phyloP scores from a whole-genome alignment of 2,329 filamentous ascomycete genomes.

The Exophiala lecanii-corni region DNA sequence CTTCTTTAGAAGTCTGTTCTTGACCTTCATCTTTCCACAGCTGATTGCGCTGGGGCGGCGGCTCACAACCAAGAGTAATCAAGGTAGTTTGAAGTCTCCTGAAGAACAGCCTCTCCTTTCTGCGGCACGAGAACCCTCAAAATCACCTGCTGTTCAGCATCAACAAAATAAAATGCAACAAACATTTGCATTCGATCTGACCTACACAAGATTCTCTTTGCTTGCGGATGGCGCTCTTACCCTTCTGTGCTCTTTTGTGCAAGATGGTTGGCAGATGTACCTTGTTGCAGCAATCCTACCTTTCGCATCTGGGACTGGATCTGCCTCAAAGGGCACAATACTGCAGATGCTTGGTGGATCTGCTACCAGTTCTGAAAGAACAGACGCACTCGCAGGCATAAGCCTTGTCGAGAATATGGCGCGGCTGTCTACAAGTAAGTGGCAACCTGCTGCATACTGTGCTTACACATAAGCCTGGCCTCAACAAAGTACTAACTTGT shows the following conservation, averaged over 20 bases:
- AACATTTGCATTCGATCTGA: constrained; percentile 59
- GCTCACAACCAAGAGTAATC: constrained; percentile 7
- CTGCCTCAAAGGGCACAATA: constrained; percentile 69
- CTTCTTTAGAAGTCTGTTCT: constrained; percentile 51
- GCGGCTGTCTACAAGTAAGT: constrained; percentile 51
- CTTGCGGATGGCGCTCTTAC: constrained; percentile 62
- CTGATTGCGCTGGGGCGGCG: constrained; percentile 48
- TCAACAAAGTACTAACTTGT: background rate
- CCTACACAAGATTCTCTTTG: constrained; percentile 63
- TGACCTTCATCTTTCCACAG: constrained; percentile 51
- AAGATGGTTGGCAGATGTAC: constrained; percentile 64
- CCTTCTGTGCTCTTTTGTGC: constrained; percentile 58
- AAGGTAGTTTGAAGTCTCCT: background rate
- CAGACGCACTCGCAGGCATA: constrained; percentile 64
- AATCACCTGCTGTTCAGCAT: constrained; percentile 2
- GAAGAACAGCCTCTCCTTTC: constrained; percentile 16
- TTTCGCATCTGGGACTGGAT: constrained; percentile 63
- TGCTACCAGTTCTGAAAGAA: constrained; percentile 42
- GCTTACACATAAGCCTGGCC: background rate
- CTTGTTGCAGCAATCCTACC: constrained; percentile 61
- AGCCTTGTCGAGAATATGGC: constrained; percentile 68
- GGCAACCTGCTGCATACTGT: background rate
- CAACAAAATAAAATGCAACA: constrained; percentile 21
- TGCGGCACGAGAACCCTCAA: background rate
- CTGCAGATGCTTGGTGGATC: constrained; percentile 62